These are phyloP conservation scores for Austroboletus niveus DNA, from an alignment of 1,284 basidiomycete genomes.

Conservation along the genomic window DNA sequence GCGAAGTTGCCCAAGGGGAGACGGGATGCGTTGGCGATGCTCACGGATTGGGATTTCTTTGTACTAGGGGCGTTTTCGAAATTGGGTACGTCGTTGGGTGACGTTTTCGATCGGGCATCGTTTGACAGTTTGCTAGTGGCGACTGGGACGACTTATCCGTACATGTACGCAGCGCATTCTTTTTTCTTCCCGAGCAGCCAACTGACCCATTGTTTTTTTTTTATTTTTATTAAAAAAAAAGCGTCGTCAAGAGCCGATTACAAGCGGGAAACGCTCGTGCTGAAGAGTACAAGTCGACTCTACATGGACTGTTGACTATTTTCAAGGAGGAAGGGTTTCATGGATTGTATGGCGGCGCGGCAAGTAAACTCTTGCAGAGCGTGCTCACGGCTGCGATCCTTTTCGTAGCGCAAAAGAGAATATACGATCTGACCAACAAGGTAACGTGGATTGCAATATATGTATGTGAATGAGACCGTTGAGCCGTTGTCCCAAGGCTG, in stretches of 20 bases:
- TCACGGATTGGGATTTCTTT: conserved; percentile 88
- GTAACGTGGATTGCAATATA: conserved; percentile 27
- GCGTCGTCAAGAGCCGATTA: conserved; percentile 80
- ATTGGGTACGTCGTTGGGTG: conserved; percentile 50
- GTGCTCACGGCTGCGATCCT: conserved; percentile 89
- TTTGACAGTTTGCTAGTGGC: conserved; percentile 50
- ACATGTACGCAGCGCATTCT: conserved; percentile 53
- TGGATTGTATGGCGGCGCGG: conserved; percentile 84
- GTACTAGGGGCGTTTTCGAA: conserved; percentile 87
- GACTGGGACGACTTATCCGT: conserved; percentile 74
- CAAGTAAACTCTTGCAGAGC: conserved; percentile 85
- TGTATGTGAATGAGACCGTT: conserved; percentile 1
- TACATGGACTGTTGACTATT: conserved; percentile 71
- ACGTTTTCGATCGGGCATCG: neutral
- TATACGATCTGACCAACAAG: conserved; percentile 68
- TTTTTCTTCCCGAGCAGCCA: neutral
- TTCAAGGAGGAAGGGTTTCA: conserved; percentile 73
- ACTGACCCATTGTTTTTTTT: neutral
- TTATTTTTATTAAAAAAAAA: conserved; percentile 25
- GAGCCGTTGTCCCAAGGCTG: conserved; percentile 9
- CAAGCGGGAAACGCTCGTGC: conserved; percentile 71
- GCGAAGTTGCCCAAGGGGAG: conserved; percentile 47
- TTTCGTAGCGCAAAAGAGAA: conserved; percentile 79
- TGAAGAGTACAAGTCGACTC: conserved; percentile 65
- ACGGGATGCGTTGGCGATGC: conserved; percentile 44